Evolutionary conservation across 2,329 filamentous ascomycete species (phyloP).

Genomic region (Podosphaera leucotricha): DNA sequence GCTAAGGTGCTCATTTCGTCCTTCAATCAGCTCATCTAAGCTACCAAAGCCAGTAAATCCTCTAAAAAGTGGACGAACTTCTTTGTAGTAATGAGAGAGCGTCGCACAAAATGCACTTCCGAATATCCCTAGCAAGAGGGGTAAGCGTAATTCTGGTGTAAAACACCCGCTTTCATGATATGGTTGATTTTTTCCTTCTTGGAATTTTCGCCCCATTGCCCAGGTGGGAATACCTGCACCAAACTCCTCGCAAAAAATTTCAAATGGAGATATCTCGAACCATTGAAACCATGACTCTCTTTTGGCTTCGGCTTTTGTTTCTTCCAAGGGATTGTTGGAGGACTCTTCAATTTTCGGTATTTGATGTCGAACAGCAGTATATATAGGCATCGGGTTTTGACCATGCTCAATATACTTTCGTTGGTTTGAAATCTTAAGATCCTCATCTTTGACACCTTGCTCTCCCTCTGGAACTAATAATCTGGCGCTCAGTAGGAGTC

Average conservation of each 20-base stretch:
- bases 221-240: conserved; percentile 82
- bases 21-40: conserved; percentile 63
- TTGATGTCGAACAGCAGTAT: conserved; percentile 85
- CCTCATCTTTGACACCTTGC: conserved; percentile 46
- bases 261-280: conserved; percentile 89
- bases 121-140: conserved; percentile 80
- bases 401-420: conserved; percentile 52
- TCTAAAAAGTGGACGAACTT: conserved; percentile 62
- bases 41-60: conserved; percentile 51
- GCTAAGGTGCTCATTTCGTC: conserved; percentile 59
- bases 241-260: conserved; percentile 87
- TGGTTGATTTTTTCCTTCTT: conserved; percentile 41
- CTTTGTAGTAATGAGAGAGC: conserved; percentile 83
- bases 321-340: conserved; percentile 19
- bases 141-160: conserved; percentile 63
- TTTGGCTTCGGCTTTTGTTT: conserved; percentile 26
- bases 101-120: conserved; percentile 93
- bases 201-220: conserved; percentile 68
- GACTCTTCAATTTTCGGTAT: conserved; percentile 41
- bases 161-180: conserved; percentile 43
- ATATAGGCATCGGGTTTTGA: conserved; percentile 72
- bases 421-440: conserved; percentile 85
- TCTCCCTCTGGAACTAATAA: conserved; percentile 73
- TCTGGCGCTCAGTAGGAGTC: conserved; percentile 60
- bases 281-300: conserved; percentile 86